phyloP scores from a whole-genome alignment of 2,329 filamentous ascomycete species.

The Rutstroemia sp. region DNA sequence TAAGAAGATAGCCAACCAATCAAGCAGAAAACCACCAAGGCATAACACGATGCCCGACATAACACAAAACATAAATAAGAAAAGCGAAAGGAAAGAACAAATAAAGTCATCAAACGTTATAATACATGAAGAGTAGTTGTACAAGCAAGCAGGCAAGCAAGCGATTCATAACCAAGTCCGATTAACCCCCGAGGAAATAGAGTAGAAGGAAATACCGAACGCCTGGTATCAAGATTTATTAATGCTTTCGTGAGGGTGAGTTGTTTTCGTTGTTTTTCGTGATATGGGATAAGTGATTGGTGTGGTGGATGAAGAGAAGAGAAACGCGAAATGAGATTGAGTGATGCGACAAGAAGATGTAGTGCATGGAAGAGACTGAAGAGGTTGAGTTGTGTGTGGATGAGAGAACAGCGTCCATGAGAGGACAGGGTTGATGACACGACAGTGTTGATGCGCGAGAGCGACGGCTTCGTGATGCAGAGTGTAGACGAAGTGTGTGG shows the following conservation, averaged over 20 bases:
- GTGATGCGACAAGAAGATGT: not conserved
- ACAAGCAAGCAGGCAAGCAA: not conserved
- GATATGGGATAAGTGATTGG: not conserved
- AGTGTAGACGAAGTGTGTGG: slow-evolving; percentile 6
- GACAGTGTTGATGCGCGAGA: not conserved
- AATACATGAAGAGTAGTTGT: not conserved
- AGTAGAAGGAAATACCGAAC: not conserved
- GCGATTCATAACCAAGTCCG: too few species aligned
- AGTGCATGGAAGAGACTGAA: slow-evolving; percentile 10
- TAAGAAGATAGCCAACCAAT: too few species aligned
- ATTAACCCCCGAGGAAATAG: not conserved
- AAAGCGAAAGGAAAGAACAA: not conserved
- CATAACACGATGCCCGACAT: too few species aligned
- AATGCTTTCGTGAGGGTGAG: not conserved
- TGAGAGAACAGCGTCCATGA: slow-evolving; percentile 5
- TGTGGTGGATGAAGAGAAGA: not conserved
- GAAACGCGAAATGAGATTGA: not conserved
- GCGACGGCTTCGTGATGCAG: not conserved
- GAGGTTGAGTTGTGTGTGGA: not conserved
- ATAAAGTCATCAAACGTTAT: not conserved
- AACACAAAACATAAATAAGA: not conserved
- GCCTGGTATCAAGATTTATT: slow-evolving; percentile 3
- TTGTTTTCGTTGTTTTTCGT: not conserved
- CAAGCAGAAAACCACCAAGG: too few species aligned
- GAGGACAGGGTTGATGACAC: too few species aligned